A percentile compares a stretch with the other conserved stretches of the same genome.
Conservation (phyloP, 179 eudicot genomes). For the Beta lomatogona region DNA sequence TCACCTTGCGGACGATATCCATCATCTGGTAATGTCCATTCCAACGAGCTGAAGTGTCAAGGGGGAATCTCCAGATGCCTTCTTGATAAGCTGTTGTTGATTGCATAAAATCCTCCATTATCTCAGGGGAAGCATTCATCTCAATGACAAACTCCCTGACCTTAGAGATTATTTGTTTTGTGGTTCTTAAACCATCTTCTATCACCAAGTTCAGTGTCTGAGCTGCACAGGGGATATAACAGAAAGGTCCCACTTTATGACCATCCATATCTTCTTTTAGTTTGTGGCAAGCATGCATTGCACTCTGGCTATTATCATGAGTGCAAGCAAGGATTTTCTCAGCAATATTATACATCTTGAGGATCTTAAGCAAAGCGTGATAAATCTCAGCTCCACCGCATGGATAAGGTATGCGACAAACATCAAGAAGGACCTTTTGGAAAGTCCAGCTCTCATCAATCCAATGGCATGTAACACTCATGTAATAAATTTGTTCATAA, state of each 20-base stretch:
- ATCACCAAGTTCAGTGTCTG: constrained; percentile 64
- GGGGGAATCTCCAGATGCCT: constrained; percentile 75
- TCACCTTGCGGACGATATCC: constrained; percentile 73
- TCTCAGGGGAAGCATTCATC: constrained; percentile 62
- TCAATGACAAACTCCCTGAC: constrained; percentile 74
- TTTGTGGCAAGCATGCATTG: constrained; percentile 68
- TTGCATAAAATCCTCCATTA: constrained; percentile 62
- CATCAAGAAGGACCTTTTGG: constrained; percentile 71
- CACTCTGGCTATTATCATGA: constrained; percentile 74
- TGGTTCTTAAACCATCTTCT: constrained; percentile 66
- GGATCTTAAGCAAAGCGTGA: constrained; percentile 52
- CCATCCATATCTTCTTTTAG: constrained; percentile 73
- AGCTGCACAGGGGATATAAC: constrained; percentile 83
- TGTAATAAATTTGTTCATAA: constrained; percentile 64
- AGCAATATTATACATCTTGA: constrained; percentile 59
- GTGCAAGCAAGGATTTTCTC: constrained; percentile 73
- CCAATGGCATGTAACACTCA: constrained; percentile 83
- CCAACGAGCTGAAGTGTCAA: constrained; percentile 83
- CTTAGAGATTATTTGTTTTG: constrained; percentile 58
- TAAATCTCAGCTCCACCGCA: constrained; percentile 68
- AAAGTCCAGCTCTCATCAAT: constrained; percentile 80
- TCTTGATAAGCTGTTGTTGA: constrained; percentile 64
- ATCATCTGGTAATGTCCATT: constrained; percentile 88
- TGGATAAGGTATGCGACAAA: constrained; percentile 72
- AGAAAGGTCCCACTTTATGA: constrained; percentile 70